phyloP scores from a whole-genome alignment of 495 filamentous ascomycete genomes.

The Talaromyces proteolyticus region DNA sequence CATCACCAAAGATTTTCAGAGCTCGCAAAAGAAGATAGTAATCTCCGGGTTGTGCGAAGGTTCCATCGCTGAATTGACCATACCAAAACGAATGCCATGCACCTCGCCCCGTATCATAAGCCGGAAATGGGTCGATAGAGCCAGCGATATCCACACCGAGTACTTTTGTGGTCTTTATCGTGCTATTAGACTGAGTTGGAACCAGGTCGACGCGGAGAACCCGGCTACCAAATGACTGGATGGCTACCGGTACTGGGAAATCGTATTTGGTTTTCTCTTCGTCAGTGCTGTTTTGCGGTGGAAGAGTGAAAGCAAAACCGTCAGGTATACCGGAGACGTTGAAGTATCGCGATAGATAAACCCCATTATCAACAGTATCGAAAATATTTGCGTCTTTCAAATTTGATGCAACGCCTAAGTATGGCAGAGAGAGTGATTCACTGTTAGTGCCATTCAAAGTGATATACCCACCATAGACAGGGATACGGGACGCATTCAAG shows the following conservation, averaged over 20 bases:
- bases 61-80: constrained; percentile 18
- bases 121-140: constrained; percentile 6
- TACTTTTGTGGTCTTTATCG: constrained; percentile 10
- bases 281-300: constrained; percentile 7
- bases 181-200: constrained; percentile 14
- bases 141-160: constrained; percentile 12
- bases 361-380: constrained; percentile 3
- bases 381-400: constrained; percentile 14
- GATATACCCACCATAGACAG: constrained; percentile 30
- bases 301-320: constrained; percentile 4
- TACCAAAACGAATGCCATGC: constrained; percentile 7
- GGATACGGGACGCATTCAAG: constrained; percentile 16
- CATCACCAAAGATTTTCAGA: constrained; percentile 18
- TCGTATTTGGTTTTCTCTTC: constrained; percentile 1
- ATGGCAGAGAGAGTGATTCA: constrained; percentile 26
- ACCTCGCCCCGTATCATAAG: background rate
- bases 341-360: constrained; percentile 4
- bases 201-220: constrained; percentile 16
- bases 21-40: constrained; percentile 16
- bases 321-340: constrained; percentile 1
- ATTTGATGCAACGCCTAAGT: constrained; percentile 15
- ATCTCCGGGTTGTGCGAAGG: constrained; percentile 20
- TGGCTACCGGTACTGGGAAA: constrained; percentile 1
- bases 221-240: constrained; percentile 16
- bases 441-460: constrained; percentile 23